phyloP scores from a whole-genome alignment of 768 basidiomycete genomes.

The Boletus sp. region DNA sequence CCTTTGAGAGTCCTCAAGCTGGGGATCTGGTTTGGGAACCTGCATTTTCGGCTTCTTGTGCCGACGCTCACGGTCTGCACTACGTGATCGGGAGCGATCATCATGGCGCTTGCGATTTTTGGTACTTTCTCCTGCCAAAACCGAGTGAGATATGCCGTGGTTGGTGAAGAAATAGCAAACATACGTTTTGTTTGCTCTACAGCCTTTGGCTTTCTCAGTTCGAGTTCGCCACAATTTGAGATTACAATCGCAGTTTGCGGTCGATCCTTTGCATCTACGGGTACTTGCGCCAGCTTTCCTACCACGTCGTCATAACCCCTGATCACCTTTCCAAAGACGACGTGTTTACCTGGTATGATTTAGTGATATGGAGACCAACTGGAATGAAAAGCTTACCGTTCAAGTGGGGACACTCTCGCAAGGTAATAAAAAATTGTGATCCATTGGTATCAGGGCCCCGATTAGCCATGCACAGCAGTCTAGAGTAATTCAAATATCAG shows the following conservation, averaged over 20 bases:
- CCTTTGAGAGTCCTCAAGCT: conserved; percentile 8
- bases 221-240: conserved; percentile 81
- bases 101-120: conserved; percentile 22
- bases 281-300: conserved; percentile 56
- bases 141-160: background rate
- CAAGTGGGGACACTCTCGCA: conserved; percentile 71
- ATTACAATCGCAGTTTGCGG: conserved; percentile 68
- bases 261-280: conserved; percentile 73
- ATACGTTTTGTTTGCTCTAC: conserved; percentile 16
- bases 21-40: background rate
- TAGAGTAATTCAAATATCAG: conserved; percentile 20
- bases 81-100: conserved; percentile 27
- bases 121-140: conserved; percentile 5
- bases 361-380: background rate
- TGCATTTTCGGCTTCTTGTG: conserved; percentile 29
- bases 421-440: conserved; percentile 85
- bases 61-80: conserved; percentile 27
- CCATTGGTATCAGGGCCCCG: conserved; percentile 81
- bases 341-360: conserved; percentile 51
- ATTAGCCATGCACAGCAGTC: conserved; percentile 89
- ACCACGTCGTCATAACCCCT: conserved; percentile 62
- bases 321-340: conserved; percentile 55
- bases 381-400: conserved; percentile 46
- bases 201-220: conserved; percentile 45
- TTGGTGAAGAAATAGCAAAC: background rate